Evolutionary conservation across 345 rosid species (phyloP), one percentile per base, ranked within the genome.

Genomic region (Limnanthes douglasii): DNA sequence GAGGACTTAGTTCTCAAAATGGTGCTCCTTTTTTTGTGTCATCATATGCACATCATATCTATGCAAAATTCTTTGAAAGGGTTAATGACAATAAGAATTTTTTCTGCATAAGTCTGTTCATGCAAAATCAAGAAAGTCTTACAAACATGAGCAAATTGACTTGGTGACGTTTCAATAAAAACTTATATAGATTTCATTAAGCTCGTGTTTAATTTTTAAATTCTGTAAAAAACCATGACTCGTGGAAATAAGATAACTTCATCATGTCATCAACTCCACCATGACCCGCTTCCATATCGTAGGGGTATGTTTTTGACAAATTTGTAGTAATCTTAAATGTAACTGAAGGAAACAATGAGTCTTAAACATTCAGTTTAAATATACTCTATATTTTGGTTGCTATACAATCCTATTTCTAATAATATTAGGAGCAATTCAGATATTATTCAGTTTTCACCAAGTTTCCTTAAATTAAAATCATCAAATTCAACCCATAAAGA

Each of bases 201-300:
- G 70, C 52, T 86, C 93, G 17, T 78, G 81, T 81, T 94, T 68
- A 14, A 41, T 52, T 53, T 57, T 72, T 25, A 86, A 56, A 62
- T 86, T 86, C 68, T 68, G 69, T 56, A 86, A 52, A 53, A n/a
- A 86, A 94, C 57, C 96, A 94, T 30, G 96, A 94, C 62, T 86
- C 96, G 14, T 86, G 96, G 55, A 86, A 51, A 54, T 86, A 86
- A 9, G 96, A 86, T 6, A 86, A 71, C 65, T 81, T 86, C 39
- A 92, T 81, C 96, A 86, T 86, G 65, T 81, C 96, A 77, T 86
- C 96, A 48, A 86, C 94, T 31, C 96, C 96, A 20, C 92, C 96
- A 13, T 79, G 63, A 11, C 86, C 86, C 48, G 94, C 94, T 69
- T 86, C 97, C 57, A 66, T 56, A 53, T 86, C 97, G 27, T 78